These are phyloP conservation scores for Citrus medica DNA, from an alignment of 345 rosid species.

Conservation along the genomic window DNA sequence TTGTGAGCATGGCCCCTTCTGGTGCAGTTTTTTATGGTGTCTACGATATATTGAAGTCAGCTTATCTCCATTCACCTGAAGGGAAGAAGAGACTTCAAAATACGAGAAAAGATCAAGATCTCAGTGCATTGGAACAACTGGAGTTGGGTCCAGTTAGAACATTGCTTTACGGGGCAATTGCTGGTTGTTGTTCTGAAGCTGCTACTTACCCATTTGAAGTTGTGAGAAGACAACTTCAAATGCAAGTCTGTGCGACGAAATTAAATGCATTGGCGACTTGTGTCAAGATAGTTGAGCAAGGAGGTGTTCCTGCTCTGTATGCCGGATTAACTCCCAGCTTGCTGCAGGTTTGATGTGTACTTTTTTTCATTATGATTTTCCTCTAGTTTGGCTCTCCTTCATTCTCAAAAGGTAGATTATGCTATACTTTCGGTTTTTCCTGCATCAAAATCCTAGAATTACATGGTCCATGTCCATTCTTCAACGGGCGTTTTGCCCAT, in stretches of 20 bases:
- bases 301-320: slow-evolving; percentile 87
- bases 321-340: slow-evolving; percentile 84
- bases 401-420: neutral
- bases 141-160: slow-evolving; percentile 85
- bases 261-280: slow-evolving; percentile 66
- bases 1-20: slow-evolving; percentile 85
- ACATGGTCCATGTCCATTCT: neutral
- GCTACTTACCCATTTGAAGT: slow-evolving; percentile 95
- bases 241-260: slow-evolving; percentile 66
- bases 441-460: neutral
- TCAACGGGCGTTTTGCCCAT: neutral
- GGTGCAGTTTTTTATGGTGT: slow-evolving; percentile 95
- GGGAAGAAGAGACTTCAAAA: slow-evolving; percentile 62
- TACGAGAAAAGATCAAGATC: slow-evolving; percentile 62
- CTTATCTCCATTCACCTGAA: slow-evolving; percentile 76
- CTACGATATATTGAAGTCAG: slow-evolving; percentile 76
- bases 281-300: slow-evolving; percentile 63
- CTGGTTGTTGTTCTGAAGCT: slow-evolving; percentile 91
- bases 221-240: slow-evolving; percentile 88
- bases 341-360: slow-evolving; percentile 58
- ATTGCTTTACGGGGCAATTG: slow-evolving; percentile 76
- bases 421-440: neutral
- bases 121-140: slow-evolving; percentile 68
- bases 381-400: neutral
- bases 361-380: neutral